These are phyloP conservation scores for Ceratocystis harringtonii DNA, from an alignment of 2,329 filamentous ascomycete genomes.

Conservation along the genomic window DNA sequence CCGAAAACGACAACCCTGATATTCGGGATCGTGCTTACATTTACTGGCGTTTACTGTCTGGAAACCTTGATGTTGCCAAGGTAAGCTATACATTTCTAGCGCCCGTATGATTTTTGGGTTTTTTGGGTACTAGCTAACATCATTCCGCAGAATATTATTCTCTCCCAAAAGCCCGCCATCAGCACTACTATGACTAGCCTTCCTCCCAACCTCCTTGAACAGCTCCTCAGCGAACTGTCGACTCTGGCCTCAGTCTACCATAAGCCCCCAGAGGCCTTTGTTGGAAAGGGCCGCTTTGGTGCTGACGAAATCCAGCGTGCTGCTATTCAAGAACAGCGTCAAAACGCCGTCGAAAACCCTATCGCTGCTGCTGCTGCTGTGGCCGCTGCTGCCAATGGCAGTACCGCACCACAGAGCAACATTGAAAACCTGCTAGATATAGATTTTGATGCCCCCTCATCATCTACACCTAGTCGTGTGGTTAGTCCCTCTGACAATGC, in stretches of 20 bases:
- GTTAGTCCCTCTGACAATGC: slow-evolving; percentile 42
- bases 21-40: slow-evolving; percentile 94
- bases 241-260: slow-evolving; percentile 96
- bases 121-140: not conserved
- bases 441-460: slow-evolving; percentile 91
- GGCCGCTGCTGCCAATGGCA: slow-evolving; percentile 46
- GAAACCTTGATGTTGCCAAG: slow-evolving; percentile 80
- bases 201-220: slow-evolving; percentile 68
- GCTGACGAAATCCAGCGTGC: slow-evolving; percentile 89
- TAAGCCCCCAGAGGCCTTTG: slow-evolving; percentile 95
- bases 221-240: slow-evolving; percentile 80
- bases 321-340: slow-evolving; percentile 87
- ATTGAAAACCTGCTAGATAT: slow-evolving; percentile 92
- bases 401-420: slow-evolving; percentile 49
- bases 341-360: slow-evolving; percentile 86
- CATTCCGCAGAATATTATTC: slow-evolving; percentile 51
- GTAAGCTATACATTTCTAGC: slow-evolving; percentile 28
- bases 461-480: slow-evolving; percentile 55
- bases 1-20: slow-evolving; percentile 93
- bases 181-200: slow-evolving; percentile 85
- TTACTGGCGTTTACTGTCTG: slow-evolving; percentile 92
- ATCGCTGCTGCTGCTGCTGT: slow-evolving; percentile 65
- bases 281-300: slow-evolving; percentile 85
- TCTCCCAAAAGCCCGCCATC: slow-evolving; percentile 89
- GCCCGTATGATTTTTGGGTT: not conserved